Evolutionary conservation across 1,139 yeast species (phyloP).

Genomic region (Pichia inconspicua): DNA sequence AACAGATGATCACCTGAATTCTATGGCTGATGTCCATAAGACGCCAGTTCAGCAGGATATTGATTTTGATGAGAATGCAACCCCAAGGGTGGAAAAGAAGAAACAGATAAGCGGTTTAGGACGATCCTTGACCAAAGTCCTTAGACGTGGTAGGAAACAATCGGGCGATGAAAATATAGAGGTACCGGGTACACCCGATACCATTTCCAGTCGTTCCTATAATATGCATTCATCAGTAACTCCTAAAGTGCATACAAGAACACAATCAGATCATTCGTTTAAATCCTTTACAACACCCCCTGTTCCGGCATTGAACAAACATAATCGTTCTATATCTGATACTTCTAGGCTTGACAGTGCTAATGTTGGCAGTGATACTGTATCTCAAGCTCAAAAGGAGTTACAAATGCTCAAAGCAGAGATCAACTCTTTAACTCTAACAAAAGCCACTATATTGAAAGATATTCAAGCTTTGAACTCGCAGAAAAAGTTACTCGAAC

Average conservation of each 20-base stretch:
- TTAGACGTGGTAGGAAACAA: slow-evolving; percentile 26
- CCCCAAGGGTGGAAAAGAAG: slow-evolving; percentile 14
- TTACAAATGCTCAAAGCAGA: slow-evolving; percentile 35
- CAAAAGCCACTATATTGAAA: slow-evolving; percentile 27
- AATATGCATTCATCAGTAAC: background rate
- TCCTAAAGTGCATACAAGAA: slow-evolving; percentile 19
- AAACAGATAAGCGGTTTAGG: slow-evolving; percentile 21
- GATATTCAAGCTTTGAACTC: slow-evolving; percentile 29
- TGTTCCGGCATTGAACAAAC: slow-evolving; percentile 21
- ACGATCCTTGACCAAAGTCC: slow-evolving; percentile 27
- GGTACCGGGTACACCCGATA: slow-evolving; percentile 10
- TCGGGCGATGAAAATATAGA: slow-evolving; percentile 4
- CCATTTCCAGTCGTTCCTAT: slow-evolving; percentile 10
- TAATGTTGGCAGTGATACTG: slow-evolving; percentile 1
- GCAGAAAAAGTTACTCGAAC: slow-evolving; percentile 23
- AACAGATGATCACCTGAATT: background rate
- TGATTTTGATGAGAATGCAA: slow-evolving; percentile 6
- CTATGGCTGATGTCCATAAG: background rate
- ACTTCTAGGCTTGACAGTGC: slow-evolving; percentile 5
- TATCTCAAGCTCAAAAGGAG: slow-evolving; percentile 29
- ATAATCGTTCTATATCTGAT: slow-evolving; percentile 23
- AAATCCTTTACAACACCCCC: slow-evolving; percentile 30
- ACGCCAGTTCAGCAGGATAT: slow-evolving; percentile 6
- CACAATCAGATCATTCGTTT: slow-evolving; percentile 31
- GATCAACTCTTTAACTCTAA: slow-evolving; percentile 33